Percentiles rank a stretch among this genome's conserved stretches.
These are phyloP conservation scores for Besnoitia besnoiti DNA, from an alignment of 169 alveolate genomes.

Conservation along the genomic window DNA sequence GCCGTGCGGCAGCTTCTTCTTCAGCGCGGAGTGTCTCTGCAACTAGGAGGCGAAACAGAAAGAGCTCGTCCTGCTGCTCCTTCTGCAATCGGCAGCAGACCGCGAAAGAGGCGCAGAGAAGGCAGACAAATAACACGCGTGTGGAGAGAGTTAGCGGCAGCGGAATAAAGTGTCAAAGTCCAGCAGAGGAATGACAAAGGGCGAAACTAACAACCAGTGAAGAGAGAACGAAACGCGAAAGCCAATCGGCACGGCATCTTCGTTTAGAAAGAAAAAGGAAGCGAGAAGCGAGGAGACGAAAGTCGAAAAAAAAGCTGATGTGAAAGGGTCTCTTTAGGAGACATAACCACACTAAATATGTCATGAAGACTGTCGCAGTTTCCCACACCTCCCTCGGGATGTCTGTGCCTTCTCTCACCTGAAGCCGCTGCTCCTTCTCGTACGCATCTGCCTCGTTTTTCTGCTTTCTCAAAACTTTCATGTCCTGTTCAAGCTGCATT, in stretches of 20 bases:
- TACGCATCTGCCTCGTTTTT: conserved; percentile 12
- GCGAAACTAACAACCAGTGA: too few species aligned
- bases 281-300: not conserved
- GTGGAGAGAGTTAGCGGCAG: not conserved
- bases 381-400: not conserved
- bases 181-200: not conserved
- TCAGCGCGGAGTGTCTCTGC: conserved; percentile 27
- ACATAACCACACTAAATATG: not conserved
- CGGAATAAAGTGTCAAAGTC: too few species aligned
- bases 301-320: too few species aligned
- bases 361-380: not conserved
- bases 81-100: not conserved
- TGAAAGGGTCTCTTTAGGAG: too few species aligned
- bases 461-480: not conserved
- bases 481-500: not conserved
- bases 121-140: not conserved
- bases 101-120: not conserved
- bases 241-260: not conserved
- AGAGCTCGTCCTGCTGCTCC: conserved; percentile 6
- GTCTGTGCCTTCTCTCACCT: not conserved
- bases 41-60: conserved; percentile 11
- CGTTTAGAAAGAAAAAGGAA: not conserved
- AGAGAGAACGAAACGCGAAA: not conserved
- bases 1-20: not conserved
- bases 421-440: not conserved